Conservation (phyloP, 2,329 filamentous ascomycete species). For the Talaromyces sp. region DNA sequence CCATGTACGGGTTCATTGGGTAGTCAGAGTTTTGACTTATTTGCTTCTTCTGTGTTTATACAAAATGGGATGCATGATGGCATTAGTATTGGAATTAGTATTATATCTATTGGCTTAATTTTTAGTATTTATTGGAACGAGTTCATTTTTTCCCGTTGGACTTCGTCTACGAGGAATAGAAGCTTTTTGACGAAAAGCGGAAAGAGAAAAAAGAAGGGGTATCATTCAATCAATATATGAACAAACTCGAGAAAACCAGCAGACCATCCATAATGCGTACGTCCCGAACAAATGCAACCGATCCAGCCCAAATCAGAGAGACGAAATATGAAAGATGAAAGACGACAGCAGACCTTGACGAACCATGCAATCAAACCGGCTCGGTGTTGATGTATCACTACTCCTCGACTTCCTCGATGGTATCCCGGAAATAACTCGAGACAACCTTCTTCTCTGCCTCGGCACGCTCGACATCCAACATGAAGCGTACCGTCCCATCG, state of each 20-base stretch:
- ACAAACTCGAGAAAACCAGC: not conserved
- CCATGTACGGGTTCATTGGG: not conserved
- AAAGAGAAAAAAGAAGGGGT: constrained; percentile 2
- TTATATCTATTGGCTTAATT: not conserved
- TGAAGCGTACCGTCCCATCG: constrained; percentile 81
- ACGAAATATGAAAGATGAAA: not conserved
- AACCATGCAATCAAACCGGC: not conserved
- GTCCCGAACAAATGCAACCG: not conserved
- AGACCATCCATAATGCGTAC: not conserved
- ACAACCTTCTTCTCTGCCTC: constrained; percentile 67
- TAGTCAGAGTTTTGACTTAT: not conserved
- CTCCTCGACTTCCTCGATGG: constrained; percentile 65
- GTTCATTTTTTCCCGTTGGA: not conserved
- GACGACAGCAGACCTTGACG: not conserved
- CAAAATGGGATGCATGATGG: not conserved
- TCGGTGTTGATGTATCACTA: constrained; percentile 26
- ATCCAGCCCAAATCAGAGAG: not conserved
- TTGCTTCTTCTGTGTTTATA: not conserved
- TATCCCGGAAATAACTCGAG: constrained; percentile 66
- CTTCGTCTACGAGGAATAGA: not conserved
- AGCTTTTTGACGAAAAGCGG: not conserved
- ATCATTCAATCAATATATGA: constrained; percentile 12
- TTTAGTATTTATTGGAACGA: not conserved
- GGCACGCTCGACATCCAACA: constrained; percentile 76
- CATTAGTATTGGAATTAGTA: not conserved